Percentiles rank a stretch among this genome's conserved stretches.
Conservation (phyloP, 2,329 filamentous ascomycete genomes). For the Thermomyces lanuginosus region DNA sequence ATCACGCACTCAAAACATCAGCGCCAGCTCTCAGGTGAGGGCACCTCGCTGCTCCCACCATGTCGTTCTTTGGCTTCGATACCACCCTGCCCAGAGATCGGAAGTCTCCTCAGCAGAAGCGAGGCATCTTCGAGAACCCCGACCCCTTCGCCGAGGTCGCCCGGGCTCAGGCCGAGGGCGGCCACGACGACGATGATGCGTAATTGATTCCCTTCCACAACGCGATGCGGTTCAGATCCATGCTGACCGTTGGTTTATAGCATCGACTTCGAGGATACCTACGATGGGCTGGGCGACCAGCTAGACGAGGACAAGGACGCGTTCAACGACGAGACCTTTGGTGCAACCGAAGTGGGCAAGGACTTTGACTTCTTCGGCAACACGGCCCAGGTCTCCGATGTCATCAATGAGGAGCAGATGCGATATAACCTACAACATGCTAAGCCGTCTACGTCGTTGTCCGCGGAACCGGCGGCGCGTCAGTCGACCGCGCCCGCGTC, state of each 20-base stretch:
- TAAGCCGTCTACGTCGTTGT: slow-evolving; percentile 31
- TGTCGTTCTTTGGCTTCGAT: slow-evolving; percentile 92
- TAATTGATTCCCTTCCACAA: slow-evolving; percentile 33
- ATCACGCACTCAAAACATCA: no score
- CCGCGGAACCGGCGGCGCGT: slow-evolving; percentile 17
- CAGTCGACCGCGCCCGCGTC: slow-evolving; percentile 19
- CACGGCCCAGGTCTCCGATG: slow-evolving; percentile 71
- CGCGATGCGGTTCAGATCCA: not conserved
- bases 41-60: slow-evolving; percentile 25
- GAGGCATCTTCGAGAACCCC: slow-evolving; percentile 59
- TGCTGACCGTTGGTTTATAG: slow-evolving; percentile 22
- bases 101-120: slow-evolving; percentile 53
- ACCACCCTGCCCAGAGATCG: slow-evolving; percentile 47
- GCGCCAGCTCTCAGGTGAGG: no score
- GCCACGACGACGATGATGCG: slow-evolving; percentile 40
- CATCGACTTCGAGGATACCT: slow-evolving; percentile 89
- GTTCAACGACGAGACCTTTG: slow-evolving; percentile 96
- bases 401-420: slow-evolving; percentile 79
- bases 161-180: slow-evolving; percentile 32
- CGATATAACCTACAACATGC: slow-evolving; percentile 64
- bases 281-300: slow-evolving; percentile 81
- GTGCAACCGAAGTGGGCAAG: slow-evolving; percentile 50
- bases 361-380: slow-evolving; percentile 96
- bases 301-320: slow-evolving; percentile 84
- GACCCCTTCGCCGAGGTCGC: slow-evolving; percentile 82